Conservation (phyloP, 2,329 filamentous ascomycete species). For the Neoascochyta sp. region DNA sequence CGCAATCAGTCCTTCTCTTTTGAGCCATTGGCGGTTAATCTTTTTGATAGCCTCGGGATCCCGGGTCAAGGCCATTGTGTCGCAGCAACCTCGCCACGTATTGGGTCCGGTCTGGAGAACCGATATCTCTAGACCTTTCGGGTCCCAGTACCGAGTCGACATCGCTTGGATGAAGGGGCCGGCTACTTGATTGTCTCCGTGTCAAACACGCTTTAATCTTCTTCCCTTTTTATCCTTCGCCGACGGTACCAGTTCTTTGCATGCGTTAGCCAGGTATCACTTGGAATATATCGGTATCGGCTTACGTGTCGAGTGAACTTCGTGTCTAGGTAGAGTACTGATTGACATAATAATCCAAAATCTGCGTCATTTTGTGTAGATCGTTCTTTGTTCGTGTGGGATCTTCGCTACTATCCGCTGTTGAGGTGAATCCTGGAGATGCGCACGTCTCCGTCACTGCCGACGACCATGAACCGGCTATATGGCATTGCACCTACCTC, state of each 20-base stretch:
- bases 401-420: no score
- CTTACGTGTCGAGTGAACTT: slow-evolving; percentile 68
- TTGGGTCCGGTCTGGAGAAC: slow-evolving; percentile 65
- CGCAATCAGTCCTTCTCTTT: slow-evolving; percentile 49
- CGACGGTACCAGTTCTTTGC: slow-evolving; percentile 83
- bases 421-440: no score
- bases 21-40: slow-evolving; percentile 65
- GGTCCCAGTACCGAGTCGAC: slow-evolving; percentile 69
- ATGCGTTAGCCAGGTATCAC: slow-evolving; percentile 11
- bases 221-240: slow-evolving; percentile 67
- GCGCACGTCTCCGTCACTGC: neutral
- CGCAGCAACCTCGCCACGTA: slow-evolving; percentile 61
- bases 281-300: neutral
- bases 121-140: slow-evolving; percentile 65
- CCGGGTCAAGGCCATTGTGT: slow-evolving; percentile 81
- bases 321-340: slow-evolving; percentile 66
- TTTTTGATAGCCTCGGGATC: slow-evolving; percentile 66
- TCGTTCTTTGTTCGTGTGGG: no score
- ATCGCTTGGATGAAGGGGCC: slow-evolving; percentile 71
- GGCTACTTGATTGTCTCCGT: slow-evolving; percentile 43
- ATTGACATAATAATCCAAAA: slow-evolving; percentile 68
- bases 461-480: neutral
- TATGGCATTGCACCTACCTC: slow-evolving; percentile 47
- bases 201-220: slow-evolving; percentile 55
- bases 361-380: slow-evolving; percentile 54